phyloP scores from a whole-genome alignment of 2,329 filamentous ascomycete species.

The Paraconiothyrium brasiliense region DNA sequence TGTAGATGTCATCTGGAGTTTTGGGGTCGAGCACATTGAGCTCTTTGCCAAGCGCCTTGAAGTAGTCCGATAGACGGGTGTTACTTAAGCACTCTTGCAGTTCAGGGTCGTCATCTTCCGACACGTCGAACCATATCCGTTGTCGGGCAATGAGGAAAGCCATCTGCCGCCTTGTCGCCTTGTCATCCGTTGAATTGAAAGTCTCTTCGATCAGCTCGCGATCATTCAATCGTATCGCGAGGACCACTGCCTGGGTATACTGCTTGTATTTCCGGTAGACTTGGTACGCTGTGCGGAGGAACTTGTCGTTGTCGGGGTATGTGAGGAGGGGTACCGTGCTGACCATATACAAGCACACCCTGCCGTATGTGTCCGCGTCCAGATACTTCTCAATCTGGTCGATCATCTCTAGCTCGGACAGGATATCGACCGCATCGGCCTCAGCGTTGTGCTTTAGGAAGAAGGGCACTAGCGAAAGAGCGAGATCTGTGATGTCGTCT shows the following conservation, averaged over 20 bases:
- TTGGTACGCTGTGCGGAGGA: slow-evolving; percentile 89
- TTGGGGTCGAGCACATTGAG: slow-evolving; percentile 97
- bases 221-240: slow-evolving; percentile 94
- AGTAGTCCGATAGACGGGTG: slow-evolving; percentile 86
- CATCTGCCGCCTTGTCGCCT: slow-evolving; percentile 88
- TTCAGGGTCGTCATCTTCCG: slow-evolving; percentile 76
- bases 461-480: slow-evolving; percentile 85
- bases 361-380: slow-evolving; percentile 90
- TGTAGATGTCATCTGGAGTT: slow-evolving; percentile 98
- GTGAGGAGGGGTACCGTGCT: slow-evolving; percentile 97
- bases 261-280: slow-evolving; percentile 96
- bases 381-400: slow-evolving; percentile 88
- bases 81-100: slow-evolving; percentile 88
- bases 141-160: slow-evolving; percentile 92
- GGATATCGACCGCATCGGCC: slow-evolving; percentile 94
- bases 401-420: slow-evolving; percentile 98
- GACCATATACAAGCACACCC: slow-evolving; percentile 97
- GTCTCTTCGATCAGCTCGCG: slow-evolving; percentile 81
- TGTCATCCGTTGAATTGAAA: slow-evolving; percentile 82
- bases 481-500: slow-evolving; percentile 85
- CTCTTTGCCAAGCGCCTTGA: slow-evolving; percentile 93
- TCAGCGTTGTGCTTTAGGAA: slow-evolving; percentile 98
- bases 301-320: slow-evolving; percentile 96
- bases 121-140: slow-evolving; percentile 81
- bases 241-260: slow-evolving; percentile 88